Evolutionary conservation across 225 moss, liverwort and hornwort species (phyloP).

Genomic region (Sphagnum contortum): DNA sequence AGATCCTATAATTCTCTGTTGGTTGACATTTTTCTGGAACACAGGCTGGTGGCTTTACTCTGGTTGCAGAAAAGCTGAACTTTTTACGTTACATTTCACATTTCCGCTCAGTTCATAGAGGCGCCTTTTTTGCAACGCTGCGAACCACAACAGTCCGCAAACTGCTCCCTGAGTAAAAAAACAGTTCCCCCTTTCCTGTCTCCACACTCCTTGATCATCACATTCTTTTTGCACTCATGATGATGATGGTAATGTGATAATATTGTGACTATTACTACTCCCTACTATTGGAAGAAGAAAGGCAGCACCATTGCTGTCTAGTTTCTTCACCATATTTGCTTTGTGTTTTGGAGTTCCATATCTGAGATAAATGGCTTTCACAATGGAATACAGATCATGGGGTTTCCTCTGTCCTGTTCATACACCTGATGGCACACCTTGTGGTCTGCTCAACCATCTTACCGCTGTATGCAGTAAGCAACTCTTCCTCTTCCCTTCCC

Average conservation of each 20-base stretch:
- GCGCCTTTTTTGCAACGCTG: slow-evolving; percentile 82
- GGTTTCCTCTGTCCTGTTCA: slow-evolving; percentile 98
- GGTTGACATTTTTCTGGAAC: not conserved
- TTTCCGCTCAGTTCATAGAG: slow-evolving; percentile 95
- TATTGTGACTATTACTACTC: no score
- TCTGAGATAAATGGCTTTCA: not conserved
- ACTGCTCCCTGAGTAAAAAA: slow-evolving; percentile 78
- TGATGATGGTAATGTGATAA: not conserved
- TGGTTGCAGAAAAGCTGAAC: slow-evolving; percentile 92
- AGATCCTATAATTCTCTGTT: no score
- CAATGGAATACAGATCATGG: slow-evolving; percentile 65
- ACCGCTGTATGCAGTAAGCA: slow-evolving; percentile 82
- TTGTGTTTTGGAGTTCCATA: slow-evolving; percentile 1
- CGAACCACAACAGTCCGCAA: slow-evolving; percentile 95
- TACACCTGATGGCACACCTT: slow-evolving; percentile 94
- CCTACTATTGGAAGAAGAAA: no score
- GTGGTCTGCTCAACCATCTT: slow-evolving; percentile 95
- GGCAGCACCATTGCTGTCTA: not conserved
- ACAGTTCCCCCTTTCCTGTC: no score
- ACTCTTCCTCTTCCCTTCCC: not conserved
- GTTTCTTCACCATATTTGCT: not conserved
- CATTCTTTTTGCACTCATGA: not conserved
- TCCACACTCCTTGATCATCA: not conserved
- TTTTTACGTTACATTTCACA: slow-evolving; percentile 95
- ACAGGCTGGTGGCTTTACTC: slow-evolving; percentile 75